Evolutionary conservation across 345 rosid species (phyloP), one percentile per base, ranked within the genome.

Genomic region (Citropsis articulata): DNA sequence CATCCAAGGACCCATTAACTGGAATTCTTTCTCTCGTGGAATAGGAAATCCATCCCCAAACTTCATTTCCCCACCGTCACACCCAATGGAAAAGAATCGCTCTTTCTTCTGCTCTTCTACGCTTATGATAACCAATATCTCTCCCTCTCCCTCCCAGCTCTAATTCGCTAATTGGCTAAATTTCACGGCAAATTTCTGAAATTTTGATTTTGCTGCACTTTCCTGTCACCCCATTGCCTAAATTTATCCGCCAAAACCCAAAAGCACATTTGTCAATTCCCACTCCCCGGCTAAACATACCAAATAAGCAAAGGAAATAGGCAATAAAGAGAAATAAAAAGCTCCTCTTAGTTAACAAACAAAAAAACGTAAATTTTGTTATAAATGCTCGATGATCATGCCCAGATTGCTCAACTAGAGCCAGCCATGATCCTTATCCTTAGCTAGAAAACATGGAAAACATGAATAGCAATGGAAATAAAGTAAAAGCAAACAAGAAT

Each of bases 1-100:
- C 42, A 84, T 68, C 90, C 89, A 91, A 67, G 85, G 67, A 81
- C 78, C 86, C 78, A 74, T 42, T 55, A 78, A 79, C 21, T 76
- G 79, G 40, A 79, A 75, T 55, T 82, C 84, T 16, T 53, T 83
- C 42, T 77, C 87, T 50, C 40, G 14, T 18, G 85, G 84, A 77
- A 78, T 53, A 45, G 84, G 68, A 80, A 80, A 69, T 42, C 68
- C 80, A 65, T 80, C 87, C n/a, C 88, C 83, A 31, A 71, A 56
- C 61, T 81, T 81, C 66, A 67, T 73, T 79, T 76, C 82, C 13
- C 86, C 79, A 75, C 77, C 79, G 86, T 83, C 76, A 57, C 80
- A 83, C 65, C 30, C 84, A 55, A 30, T 73, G 56, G 25, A 66
- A 19, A 28, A n/a, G 50, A 38, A 71, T 61, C 66, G 30, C 83